Percentiles rank a stretch among this genome's conserved stretches.
Conservation (phyloP, 495 filamentous ascomycete genomes). For the Astrothelium macrocarpum region DNA sequence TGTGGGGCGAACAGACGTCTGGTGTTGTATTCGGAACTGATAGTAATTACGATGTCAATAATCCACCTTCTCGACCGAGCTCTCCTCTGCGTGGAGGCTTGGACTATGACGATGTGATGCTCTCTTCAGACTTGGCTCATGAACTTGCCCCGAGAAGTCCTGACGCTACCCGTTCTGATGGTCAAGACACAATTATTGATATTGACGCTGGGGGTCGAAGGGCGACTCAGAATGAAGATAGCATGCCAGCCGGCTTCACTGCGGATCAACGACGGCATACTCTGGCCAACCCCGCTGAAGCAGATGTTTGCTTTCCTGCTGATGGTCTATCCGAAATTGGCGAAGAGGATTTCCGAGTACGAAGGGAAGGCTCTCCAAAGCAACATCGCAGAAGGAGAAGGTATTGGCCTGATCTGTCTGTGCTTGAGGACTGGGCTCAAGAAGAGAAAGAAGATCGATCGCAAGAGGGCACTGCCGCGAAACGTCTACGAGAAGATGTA, state of each 20-base stretch:
- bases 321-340: constrained; percentile 68
- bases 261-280: constrained; percentile 40
- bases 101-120: constrained; percentile 72
- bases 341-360: constrained; percentile 53
- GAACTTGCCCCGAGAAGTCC: constrained; percentile 31
- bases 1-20: constrained; percentile 19
- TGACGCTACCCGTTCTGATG: constrained; percentile 22
- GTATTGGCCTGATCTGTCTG: constrained; percentile 59
- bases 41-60: constrained; percentile 70
- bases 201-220: constrained; percentile 43
- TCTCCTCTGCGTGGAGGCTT: constrained; percentile 56
- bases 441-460: constrained; percentile 85
- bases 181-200: constrained; percentile 47
- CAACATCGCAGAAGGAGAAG: constrained; percentile 43
- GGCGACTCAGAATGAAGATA: constrained; percentile 36
- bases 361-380: constrained; percentile 40
- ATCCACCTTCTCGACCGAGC: constrained; percentile 86
- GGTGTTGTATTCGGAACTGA: constrained; percentile 26
- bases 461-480: constrained; percentile 68
- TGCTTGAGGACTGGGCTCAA: constrained; percentile 82
- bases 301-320: constrained; percentile 89
- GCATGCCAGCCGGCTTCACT: constrained; percentile 7
- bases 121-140: constrained; percentile 47
- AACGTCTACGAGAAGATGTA: constrained; percentile 88
- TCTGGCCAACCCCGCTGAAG: constrained; percentile 51